Evolutionary conservation across 1,284 basidiomycete genomes (phyloP).

Genomic region (Austroboletus niveus): DNA sequence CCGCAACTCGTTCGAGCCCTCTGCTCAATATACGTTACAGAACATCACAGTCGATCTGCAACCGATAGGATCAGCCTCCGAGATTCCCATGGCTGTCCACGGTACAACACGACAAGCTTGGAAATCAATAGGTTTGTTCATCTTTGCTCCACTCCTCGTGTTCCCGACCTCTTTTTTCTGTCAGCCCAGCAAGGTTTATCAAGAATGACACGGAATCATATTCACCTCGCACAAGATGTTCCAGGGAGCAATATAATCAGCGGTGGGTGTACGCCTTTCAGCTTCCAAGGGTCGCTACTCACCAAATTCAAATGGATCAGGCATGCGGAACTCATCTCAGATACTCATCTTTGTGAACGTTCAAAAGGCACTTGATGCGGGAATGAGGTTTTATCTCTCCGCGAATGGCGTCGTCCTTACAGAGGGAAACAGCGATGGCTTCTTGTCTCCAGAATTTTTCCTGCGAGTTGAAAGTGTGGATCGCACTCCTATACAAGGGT

Average conservation of each 20-base stretch:
- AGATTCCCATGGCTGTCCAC: slow-evolving; percentile 78
- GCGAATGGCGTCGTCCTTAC: slow-evolving; percentile 85
- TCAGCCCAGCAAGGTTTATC: slow-evolving; percentile 70
- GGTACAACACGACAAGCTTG: slow-evolving; percentile 71
- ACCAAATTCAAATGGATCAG: slow-evolving; percentile 36
- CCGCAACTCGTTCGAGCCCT: background rate
- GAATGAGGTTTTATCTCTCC: slow-evolving; percentile 73
- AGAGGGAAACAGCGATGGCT: slow-evolving; percentile 60
- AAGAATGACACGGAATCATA: slow-evolving; percentile 85
- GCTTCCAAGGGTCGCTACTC: background rate
- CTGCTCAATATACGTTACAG: slow-evolving; percentile 35
- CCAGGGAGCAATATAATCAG: slow-evolving; percentile 65
- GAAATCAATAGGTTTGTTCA: slow-evolving; percentile 54
- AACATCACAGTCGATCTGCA: slow-evolving; percentile 65
- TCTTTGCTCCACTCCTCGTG: background rate
- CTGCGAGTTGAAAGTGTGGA: slow-evolving; percentile 50
- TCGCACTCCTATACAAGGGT: slow-evolving; percentile 34
- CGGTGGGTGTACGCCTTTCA: slow-evolving; percentile 45
- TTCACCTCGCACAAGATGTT: slow-evolving; percentile 81
- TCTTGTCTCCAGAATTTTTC: slow-evolving; percentile 61
- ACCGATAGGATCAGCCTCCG: slow-evolving; percentile 55
- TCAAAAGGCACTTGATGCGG: slow-evolving; percentile 65
- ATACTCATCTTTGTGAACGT: slow-evolving; percentile 78
- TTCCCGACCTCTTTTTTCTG: background rate
- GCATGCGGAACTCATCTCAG: slow-evolving; percentile 73